Percentiles rank a stretch among this genome's conserved stretches.
phyloP scores from a whole-genome alignment of 2,329 filamentous ascomycete genomes.

The Colletotrichum sp. region DNA sequence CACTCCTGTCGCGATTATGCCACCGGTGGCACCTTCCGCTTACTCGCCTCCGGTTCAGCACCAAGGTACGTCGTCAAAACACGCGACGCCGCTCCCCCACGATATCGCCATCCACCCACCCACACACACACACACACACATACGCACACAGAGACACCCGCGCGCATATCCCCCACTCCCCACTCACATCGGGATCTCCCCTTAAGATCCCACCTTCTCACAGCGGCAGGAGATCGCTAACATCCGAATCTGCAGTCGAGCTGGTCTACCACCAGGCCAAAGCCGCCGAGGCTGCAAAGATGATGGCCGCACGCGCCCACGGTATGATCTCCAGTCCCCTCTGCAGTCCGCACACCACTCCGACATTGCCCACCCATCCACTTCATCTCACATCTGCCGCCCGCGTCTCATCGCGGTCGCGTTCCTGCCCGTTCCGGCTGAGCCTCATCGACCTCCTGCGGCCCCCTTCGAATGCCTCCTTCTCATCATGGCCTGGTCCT shows the following conservation, averaged over 20 bases:
- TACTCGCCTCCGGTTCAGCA: background rate
- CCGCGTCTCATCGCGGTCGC: background rate
- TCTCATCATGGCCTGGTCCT: background rate
- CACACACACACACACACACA: background rate
- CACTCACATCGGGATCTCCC: background rate
- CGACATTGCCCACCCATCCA: background rate
- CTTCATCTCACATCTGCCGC: background rate
- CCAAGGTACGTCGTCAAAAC: background rate
- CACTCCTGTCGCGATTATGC: background rate
- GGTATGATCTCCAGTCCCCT: background rate
- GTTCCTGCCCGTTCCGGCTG: background rate
- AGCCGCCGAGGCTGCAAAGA: constrained; percentile 3
- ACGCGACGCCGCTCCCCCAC: background rate
- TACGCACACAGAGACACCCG: background rate
- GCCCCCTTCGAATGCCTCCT: background rate
- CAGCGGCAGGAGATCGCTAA: background rate
- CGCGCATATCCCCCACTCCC: background rate
- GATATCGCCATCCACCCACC: background rate
- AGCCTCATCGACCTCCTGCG: background rate
- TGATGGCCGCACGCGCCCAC: background rate
- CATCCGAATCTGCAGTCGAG: background rate
- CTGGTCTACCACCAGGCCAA: constrained; percentile 1
- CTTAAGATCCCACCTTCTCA: background rate
- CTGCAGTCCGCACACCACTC: background rate
- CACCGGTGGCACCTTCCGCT: background rate